A percentile compares a stretch with the other conserved stretches of the same genome.
Evolutionary conservation across 148 eudicot species (phyloP).

Genomic region (Fagopyrum homotropicum): DNA sequence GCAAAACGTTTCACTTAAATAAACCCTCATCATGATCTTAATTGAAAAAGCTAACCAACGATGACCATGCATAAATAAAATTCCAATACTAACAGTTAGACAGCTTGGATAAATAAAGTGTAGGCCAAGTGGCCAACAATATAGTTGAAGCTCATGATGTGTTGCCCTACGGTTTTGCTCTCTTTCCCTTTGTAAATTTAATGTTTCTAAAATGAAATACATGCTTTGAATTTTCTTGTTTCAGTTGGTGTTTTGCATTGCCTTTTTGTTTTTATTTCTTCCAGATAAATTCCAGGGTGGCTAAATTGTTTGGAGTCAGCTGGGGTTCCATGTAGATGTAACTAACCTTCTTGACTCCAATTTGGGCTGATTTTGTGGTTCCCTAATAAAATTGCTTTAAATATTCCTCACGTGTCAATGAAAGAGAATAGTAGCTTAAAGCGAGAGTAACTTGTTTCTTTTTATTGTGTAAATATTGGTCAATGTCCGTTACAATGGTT

Average conservation of each 20-base stretch:
- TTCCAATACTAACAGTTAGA: not conserved
- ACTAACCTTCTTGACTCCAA: not conserved
- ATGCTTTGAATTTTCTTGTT: not conserved
- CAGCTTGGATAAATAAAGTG: not conserved
- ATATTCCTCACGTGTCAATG: too few relatives aligned
- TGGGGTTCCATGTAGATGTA: not conserved
- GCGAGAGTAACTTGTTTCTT: too few relatives aligned
- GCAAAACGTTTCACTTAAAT: too few relatives aligned
- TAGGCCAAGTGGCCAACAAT: not conserved
- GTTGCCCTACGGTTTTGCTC: not conserved
- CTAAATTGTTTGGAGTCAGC: not conserved
- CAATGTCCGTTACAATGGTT: not conserved
- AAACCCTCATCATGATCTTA: too few relatives aligned
- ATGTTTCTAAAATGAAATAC: not conserved
- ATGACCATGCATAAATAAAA: too few relatives aligned
- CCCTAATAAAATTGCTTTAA: not conserved
- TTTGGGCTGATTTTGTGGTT: not conserved
- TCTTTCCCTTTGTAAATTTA: not conserved
- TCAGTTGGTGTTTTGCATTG: not conserved
- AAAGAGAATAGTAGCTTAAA: too few relatives aligned
- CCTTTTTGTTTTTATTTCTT: not conserved
- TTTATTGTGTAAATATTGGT: not conserved
- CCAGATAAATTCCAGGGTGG: not conserved
- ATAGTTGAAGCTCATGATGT: not conserved
- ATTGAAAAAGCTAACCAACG: too few relatives aligned